Conservation (phyloP, 768 basidiomycete genomes). For the Panus rudis region DNA sequence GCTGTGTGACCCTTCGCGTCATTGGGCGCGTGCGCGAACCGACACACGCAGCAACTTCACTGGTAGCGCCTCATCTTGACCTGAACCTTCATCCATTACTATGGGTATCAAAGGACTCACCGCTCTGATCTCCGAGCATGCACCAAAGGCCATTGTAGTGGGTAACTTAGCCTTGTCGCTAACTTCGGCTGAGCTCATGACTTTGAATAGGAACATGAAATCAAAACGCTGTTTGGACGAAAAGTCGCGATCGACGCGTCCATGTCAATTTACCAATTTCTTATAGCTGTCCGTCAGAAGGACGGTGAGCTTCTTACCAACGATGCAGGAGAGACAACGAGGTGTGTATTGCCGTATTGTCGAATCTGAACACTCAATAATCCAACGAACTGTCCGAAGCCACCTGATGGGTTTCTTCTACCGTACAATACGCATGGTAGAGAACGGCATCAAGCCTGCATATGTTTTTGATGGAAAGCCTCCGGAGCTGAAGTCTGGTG, state of each 20-base stretch:
- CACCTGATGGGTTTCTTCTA: constrained; percentile 99
- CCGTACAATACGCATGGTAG: constrained; percentile 93
- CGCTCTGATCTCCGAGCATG: constrained; percentile 80
- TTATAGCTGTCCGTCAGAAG: constrained; percentile 93
- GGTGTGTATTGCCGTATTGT: constrained; percentile 24
- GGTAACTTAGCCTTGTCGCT: constrained; percentile 1
- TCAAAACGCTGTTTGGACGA: constrained; percentile 94
- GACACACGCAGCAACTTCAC: no score
- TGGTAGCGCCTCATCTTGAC: no score
- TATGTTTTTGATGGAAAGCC: constrained; percentile 99
- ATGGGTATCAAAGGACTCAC: constrained; percentile 98
- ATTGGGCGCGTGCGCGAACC: no score
- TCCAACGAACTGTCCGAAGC: constrained; percentile 28
- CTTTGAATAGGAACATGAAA: constrained; percentile 68
- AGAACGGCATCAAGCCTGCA: constrained; percentile 96
- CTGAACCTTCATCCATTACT: background rate
- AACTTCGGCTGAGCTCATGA: background rate
- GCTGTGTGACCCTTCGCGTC: no score
- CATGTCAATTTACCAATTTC: constrained; percentile 95
- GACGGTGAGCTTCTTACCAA: constrained; percentile 97
- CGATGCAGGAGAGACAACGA: constrained; percentile 96
- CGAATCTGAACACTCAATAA: background rate
- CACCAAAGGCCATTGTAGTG: constrained; percentile 70
- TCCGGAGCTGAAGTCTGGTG: constrained; percentile 93
- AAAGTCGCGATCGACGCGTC: constrained; percentile 99